Conservation (phyloP, 441 rosid genomes). For the Oxalis stricta region DNA sequence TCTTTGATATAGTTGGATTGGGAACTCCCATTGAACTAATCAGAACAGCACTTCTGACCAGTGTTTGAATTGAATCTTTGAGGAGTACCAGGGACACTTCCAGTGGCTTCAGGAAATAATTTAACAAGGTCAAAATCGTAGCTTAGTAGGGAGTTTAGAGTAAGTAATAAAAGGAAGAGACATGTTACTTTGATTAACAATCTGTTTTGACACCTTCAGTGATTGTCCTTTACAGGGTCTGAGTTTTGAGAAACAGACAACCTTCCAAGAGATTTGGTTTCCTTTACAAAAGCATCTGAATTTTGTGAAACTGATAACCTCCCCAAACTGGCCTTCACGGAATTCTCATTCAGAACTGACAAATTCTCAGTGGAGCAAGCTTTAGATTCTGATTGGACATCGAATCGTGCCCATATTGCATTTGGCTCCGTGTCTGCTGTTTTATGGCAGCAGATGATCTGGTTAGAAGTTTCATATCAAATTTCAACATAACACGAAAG, state of each 20-base stretch:
- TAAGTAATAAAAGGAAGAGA: background rate
- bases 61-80: slow-evolving; percentile 42
- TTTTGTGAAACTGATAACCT: slow-evolving; percentile 56
- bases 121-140: slow-evolving; percentile 1
- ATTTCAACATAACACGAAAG: slow-evolving; percentile 6
- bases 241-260: slow-evolving; percentile 56
- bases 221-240: slow-evolving; percentile 45
- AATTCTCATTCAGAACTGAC: slow-evolving; percentile 39
- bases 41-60: slow-evolving; percentile 26
- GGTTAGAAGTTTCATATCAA: slow-evolving; percentile 6
- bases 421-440: slow-evolving; percentile 69
- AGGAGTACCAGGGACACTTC: slow-evolving; percentile 66
- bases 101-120: slow-evolving; percentile 55
- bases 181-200: too few relatives aligned
- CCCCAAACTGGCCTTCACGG: slow-evolving; percentile 44
- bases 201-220: slow-evolving; percentile 20
- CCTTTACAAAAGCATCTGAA: slow-evolving; percentile 55
- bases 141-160: background rate
- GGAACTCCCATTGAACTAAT: slow-evolving; percentile 32
- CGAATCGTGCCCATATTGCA: slow-evolving; percentile 34
- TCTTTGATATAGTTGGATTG: slow-evolving; percentile 37
- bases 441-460: slow-evolving; percentile 11
- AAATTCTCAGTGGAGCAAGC: slow-evolving; percentile 38
- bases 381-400: slow-evolving; percentile 47
- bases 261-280: slow-evolving; percentile 69